phyloP scores from a whole-genome alignment of 2,329 filamentous ascomycete genomes.

The Cercospora citrullina region DNA sequence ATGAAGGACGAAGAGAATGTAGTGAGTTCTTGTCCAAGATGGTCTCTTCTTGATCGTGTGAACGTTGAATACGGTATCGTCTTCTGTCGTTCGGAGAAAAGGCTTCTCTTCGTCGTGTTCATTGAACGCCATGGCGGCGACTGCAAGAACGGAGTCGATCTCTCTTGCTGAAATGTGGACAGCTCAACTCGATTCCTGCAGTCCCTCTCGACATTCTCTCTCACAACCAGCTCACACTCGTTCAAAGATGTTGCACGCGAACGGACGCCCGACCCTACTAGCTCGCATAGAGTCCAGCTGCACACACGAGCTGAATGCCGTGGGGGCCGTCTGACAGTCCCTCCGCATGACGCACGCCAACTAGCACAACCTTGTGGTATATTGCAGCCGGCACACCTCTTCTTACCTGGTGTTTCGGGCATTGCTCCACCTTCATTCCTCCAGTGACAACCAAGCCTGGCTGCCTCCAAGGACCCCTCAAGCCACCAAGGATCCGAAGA shows the following conservation, averaged over 20 bases:
- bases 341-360: neutral
- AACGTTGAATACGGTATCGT: neutral
- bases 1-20: conserved; percentile 15
- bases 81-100: conserved; percentile 7
- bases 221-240: neutral
- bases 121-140: conserved; percentile 5
- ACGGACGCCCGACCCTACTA: neutral
- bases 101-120: conserved; percentile 19
- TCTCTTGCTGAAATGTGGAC: neutral
- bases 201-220: neutral
- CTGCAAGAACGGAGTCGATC: neutral
- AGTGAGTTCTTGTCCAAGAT: conserved; percentile 12
- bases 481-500: neutral
- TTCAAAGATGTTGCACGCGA: neutral
- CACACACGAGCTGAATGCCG: neutral
- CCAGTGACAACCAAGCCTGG: neutral
- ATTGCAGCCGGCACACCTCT: neutral
- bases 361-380: neutral
- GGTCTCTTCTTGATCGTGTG: neutral
- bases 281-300: neutral
- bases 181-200: neutral
- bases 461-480: neutral
- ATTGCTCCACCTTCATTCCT: neutral
- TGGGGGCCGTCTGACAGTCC: neutral
- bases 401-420: neutral